A percentile compares a stretch with the other conserved stretches of the same genome.
Evolutionary conservation across 768 basidiomycete species (phyloP).

Genomic region (Macrolepiota fuliginosa): DNA sequence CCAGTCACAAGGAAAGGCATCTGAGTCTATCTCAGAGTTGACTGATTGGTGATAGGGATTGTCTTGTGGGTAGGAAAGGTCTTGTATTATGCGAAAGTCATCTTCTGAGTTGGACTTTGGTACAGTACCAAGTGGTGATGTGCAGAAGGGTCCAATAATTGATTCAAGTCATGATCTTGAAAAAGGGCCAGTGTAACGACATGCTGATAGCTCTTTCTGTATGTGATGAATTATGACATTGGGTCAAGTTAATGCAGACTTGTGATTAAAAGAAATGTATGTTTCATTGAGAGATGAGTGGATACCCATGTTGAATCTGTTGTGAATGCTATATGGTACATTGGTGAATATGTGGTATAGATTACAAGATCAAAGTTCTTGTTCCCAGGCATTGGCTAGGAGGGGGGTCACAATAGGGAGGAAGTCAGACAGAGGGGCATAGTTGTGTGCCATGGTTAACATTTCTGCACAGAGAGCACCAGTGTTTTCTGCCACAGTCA

Average conservation of each 20-base stretch:
- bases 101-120: constrained; percentile 26
- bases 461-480: too few relatives aligned
- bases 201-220: constrained; percentile 10
- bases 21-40: constrained; percentile 27
- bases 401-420: constrained; percentile 23
- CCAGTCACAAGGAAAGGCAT: constrained; percentile 27
- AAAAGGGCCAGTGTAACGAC: constrained; percentile 19
- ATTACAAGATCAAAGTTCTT: constrained; percentile 6
- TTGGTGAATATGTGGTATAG: constrained; percentile 18
- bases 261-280: constrained; percentile 22
- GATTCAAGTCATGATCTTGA: constrained; percentile 23
- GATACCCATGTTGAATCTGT: constrained; percentile 25
- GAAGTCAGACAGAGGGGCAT: constrained; percentile 17
- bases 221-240: constrained; percentile 17
- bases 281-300: background rate
- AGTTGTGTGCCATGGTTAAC: constrained; percentile 17
- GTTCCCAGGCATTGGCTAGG: constrained; percentile 18
- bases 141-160: constrained; percentile 38
- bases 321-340: constrained; percentile 19
- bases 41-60: constrained; percentile 22
- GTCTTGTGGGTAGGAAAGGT: constrained; percentile 26
- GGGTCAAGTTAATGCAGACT: constrained; percentile 16
- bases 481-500: too few relatives aligned
- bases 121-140: constrained; percentile 37
- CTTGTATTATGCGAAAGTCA: constrained; percentile 30